Base-by-base conservation (phyloP, 148 eudicot species). In the Arctostaphylos glauca region DNA sequence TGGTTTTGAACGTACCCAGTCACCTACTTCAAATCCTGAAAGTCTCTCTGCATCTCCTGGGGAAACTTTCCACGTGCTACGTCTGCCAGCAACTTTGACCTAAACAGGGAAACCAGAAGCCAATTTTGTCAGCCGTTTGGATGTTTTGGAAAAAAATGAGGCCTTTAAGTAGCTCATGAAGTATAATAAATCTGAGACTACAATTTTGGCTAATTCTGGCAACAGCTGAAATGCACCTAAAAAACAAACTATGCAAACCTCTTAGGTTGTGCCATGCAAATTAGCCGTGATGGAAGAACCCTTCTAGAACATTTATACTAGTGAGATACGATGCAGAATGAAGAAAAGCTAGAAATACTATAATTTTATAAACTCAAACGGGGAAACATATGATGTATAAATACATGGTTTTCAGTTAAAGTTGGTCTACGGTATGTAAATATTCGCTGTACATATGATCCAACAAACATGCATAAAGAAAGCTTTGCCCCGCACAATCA, bases 1-100 rank as follows among this genome's bases (percentile, higher is more conserved):
- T 67, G 98, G 98, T 86, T 90, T 96, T 79, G 98, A 93, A 59
- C 94, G 98, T 31, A 96, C 99, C 99, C 99, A 96, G 84, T 96
- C 99, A 87, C 98, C 99, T 14, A 96, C 98, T 89, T 96, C 99
- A 84, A 96, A 94, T 48, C 96, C 98, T 59, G 99, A 90, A 55
- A 96, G 92, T 84, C 92, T 77, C 84, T 92, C 99, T 76, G 96
- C 97, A 85, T 96, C 99, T 78, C 99, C 99, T 15, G 99, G 99
- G 74, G 99, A 93, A 72, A 96, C 96, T 91, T 88, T 93, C 99
- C 99, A 96, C 67, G 92, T 87, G 82, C 87, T 83, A 53, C 88
- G 89, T 87, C 96, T 92, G 38, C 98, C 99, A 80, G 93, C 91
- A 78, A 96, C 94, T 86, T 82, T 93, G 75, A 93, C 99, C 99